Conservation (phyloP, 2,329 filamentous ascomycete genomes). For the Leptodontidium sp. region DNA sequence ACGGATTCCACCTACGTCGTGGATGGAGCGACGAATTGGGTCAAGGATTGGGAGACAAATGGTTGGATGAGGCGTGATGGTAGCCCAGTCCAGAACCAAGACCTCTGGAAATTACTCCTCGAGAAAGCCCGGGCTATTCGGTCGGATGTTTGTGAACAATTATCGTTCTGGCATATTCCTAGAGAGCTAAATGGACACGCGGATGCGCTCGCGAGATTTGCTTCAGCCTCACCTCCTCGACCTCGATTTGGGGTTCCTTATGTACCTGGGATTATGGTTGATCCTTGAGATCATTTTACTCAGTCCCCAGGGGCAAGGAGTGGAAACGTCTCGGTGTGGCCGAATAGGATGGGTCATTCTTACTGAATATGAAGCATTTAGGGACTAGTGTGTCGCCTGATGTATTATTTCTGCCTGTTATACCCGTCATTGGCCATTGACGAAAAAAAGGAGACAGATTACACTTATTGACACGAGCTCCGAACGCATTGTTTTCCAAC, state of each 20-base stretch:
- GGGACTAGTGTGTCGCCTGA: too few species aligned
- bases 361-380: too few species aligned
- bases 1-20: slow-evolving; percentile 62
- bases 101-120: slow-evolving; percentile 60
- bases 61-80: slow-evolving; percentile 53
- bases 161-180: slow-evolving; percentile 58
- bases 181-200: slow-evolving; percentile 53
- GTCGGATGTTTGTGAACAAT: slow-evolving; percentile 12
- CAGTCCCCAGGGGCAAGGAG: too few species aligned
- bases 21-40: slow-evolving; percentile 54
- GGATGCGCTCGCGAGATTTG: slow-evolving; percentile 51
- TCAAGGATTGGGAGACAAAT: slow-evolving; percentile 53
- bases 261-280: too few species aligned
- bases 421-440: too few species aligned
- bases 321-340: too few species aligned
- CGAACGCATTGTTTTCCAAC: too few species aligned
- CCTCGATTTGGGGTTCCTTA: not conserved
- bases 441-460: too few species aligned
- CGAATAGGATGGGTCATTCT: too few species aligned
- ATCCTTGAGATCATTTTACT: too few species aligned
- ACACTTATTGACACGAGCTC: too few species aligned
- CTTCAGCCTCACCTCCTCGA: not conserved
- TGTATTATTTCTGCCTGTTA: too few species aligned
- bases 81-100: slow-evolving; percentile 54
- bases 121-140: slow-evolving; percentile 44